Base-by-base conservation (phyloP, 371 early-diverging fungal genomes). In the Mortierella sp. region DNA sequence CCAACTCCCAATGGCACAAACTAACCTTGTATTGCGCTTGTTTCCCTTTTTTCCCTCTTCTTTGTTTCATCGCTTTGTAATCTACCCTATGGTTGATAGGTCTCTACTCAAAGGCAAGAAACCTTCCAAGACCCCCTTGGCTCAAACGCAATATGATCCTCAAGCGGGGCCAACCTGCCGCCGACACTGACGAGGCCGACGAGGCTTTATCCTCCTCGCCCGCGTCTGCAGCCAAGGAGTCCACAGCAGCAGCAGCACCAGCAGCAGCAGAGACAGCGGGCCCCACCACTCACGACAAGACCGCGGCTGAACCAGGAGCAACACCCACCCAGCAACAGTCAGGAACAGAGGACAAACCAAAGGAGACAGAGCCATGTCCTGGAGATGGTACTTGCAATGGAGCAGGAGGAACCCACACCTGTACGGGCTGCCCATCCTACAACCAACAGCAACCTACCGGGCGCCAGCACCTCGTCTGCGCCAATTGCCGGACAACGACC, bases 341-440 rank as follows among this genome's bases (percentile, higher is more conserved):
- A 65, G 48, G 61, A 34, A 52, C 66, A 34, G 77, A 66, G 6
- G 73, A 37, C 31, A 73, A 64, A 71, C 61, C 41, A 70, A 74
- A 53, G 53, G 81, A 47, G 16, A 50, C 67, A 19, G 67, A 91
- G 4, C 88, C 91, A 7, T 95, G 96, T 79, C 94, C 95, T 16
- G 96, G 95, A 37, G 91, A 92, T 70, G 95, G 95, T 11, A 92
- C 91, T 39, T 95, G 96, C 77, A 94, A 93, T 66, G 95, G 95
- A 11, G 91, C 89, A 24, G 95, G 95, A 40, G 95, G 95, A 16
- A 87, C 91, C 1, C 80, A 90, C 5, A 90, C 92, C 4, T 95
- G 96, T 82, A 89, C 90, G 50, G 95, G 95, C 0, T 95, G 96
- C 66, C 94, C 96, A 6, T 92, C 94, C 1, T 93, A 88, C 71